A percentile compares a stretch with the other conserved stretches of the same genome.
Conservation (phyloP, 2,329 filamentous ascomycete species). For the Aspergillus transmontanensis region DNA sequence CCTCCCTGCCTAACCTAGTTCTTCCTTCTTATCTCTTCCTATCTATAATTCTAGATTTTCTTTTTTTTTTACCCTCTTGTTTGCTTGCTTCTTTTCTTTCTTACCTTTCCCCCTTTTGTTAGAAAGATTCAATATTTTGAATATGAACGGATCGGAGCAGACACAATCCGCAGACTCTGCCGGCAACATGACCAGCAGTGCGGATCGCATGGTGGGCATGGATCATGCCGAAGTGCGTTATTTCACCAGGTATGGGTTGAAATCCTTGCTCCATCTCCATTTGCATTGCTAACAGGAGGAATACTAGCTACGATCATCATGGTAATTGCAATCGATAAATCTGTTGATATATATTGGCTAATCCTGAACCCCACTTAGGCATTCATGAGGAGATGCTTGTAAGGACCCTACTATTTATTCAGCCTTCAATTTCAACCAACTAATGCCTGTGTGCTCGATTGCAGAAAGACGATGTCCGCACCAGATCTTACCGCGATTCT, state of each 20-base stretch:
- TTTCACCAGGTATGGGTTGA: slow-evolving; percentile 80
- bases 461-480: slow-evolving; percentile 98
- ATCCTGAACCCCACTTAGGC: slow-evolving; percentile 56
- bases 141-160: slow-evolving; percentile 34
- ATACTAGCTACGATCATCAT: slow-evolving; percentile 89
- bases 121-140: slow-evolving; percentile 16
- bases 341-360: slow-evolving; percentile 19
- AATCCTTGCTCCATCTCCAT: not conserved
- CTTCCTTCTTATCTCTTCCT: not conserved
- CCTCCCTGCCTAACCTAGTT: slow-evolving; percentile 8
- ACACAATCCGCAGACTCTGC: slow-evolving; percentile 23
- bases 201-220: slow-evolving; percentile 60
- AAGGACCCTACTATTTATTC: slow-evolving; percentile 46
- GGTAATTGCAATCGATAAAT: slow-evolving; percentile 60
- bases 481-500: slow-evolving; percentile 92
- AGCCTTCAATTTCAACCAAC: slow-evolving; percentile 5
- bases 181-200: slow-evolving; percentile 42
- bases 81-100: slow-evolving; percentile 1
- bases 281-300: slow-evolving; percentile 20
- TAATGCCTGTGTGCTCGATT: slow-evolving; percentile 10
- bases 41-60: slow-evolving; percentile 3
- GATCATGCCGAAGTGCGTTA: slow-evolving; percentile 98
- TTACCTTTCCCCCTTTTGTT: not conserved
- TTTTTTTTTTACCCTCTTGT: slow-evolving; percentile 7
- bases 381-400: slow-evolving; percentile 99